A percentile compares a stretch with the other conserved stretches of the same genome.
phyloP scores from a whole-genome alignment of 1,284 basidiomycete species.

The Tetrapyrgos nigripes region DNA sequence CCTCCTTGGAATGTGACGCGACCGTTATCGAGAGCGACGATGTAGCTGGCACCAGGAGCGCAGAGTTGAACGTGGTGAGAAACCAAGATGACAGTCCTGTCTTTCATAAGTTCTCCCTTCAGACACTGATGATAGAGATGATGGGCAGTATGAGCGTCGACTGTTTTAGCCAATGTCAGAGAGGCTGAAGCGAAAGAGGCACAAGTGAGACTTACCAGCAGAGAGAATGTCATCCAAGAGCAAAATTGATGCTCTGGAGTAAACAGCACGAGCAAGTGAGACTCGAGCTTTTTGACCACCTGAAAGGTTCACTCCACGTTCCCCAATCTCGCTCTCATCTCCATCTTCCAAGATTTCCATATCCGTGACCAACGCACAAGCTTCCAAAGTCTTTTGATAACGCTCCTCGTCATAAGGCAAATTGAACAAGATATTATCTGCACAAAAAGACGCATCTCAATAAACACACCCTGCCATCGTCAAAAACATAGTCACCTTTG shows the following conservation, averaged over 20 bases:
- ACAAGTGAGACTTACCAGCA: constrained; percentile 50
- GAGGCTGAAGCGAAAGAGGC: no score
- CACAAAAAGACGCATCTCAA: neutral
- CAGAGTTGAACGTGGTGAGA: constrained; percentile 91
- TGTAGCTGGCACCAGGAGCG: constrained; percentile 69
- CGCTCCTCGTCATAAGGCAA: constrained; percentile 81
- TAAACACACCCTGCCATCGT: no score
- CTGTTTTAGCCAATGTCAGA: constrained; percentile 34
- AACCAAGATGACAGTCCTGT: constrained; percentile 85
- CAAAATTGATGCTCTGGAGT: constrained; percentile 87
- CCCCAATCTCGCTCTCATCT: constrained; percentile 91
- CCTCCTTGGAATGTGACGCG: constrained; percentile 79
- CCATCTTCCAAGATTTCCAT: constrained; percentile 93
- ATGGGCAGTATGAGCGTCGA: constrained; percentile 89
- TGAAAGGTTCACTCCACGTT: constrained; percentile 83
- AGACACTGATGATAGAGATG: constrained; percentile 86
- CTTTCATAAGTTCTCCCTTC: constrained; percentile 82
- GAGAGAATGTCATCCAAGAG: constrained; percentile 92
- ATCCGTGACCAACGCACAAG: constrained; percentile 68
- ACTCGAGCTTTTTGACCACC: constrained; percentile 97
- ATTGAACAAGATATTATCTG: constrained; percentile 93
- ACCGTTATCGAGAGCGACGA: constrained; percentile 89
- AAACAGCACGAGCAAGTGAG: constrained; percentile 91
- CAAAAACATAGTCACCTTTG: constrained; percentile 63
- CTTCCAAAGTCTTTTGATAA: constrained; percentile 79